Percentiles rank a stretch among this genome's conserved stretches.
Evolutionary conservation across 2,329 filamentous ascomycete genomes (phyloP).

Genomic region (Botryotinia convoluta): DNA sequence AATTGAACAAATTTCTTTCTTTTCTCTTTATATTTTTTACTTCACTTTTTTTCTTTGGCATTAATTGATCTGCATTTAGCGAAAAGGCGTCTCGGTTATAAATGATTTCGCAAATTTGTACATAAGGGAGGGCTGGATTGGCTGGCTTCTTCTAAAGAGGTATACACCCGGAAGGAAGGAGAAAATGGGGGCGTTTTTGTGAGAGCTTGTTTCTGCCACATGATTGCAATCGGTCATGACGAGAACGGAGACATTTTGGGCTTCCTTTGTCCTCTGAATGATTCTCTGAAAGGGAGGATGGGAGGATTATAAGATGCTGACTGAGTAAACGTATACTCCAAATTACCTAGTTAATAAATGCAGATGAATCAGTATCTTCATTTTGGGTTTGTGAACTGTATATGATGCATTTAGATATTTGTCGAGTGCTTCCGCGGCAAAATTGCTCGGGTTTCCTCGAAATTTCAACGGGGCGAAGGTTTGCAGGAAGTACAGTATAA

Average conservation of each 20-base stretch:
- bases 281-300: not conserved
- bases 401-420: not conserved
- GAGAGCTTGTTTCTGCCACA: not conserved
- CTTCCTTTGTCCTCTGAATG: not conserved
- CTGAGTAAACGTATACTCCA: not conserved
- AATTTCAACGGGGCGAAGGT: not conserved
- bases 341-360: not conserved
- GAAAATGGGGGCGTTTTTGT: conserved; percentile 1
- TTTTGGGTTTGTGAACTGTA: not conserved
- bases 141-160: not conserved
- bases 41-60: conserved; percentile 8
- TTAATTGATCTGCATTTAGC: conserved; percentile 31
- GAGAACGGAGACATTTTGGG: not conserved
- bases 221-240: not conserved
- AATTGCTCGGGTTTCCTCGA: not conserved
- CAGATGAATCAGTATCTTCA: not conserved
- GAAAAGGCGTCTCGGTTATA: conserved; percentile 28
- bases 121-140: not conserved
- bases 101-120: conserved; percentile 15
- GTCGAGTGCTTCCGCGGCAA: not conserved
- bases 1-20: not conserved
- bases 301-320: not conserved
- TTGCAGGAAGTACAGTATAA: not conserved
- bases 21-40: not conserved
- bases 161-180: not conserved